phyloP scores from a whole-genome alignment of 208 protist species.

The Vickermania ingenoplastis region DNA sequence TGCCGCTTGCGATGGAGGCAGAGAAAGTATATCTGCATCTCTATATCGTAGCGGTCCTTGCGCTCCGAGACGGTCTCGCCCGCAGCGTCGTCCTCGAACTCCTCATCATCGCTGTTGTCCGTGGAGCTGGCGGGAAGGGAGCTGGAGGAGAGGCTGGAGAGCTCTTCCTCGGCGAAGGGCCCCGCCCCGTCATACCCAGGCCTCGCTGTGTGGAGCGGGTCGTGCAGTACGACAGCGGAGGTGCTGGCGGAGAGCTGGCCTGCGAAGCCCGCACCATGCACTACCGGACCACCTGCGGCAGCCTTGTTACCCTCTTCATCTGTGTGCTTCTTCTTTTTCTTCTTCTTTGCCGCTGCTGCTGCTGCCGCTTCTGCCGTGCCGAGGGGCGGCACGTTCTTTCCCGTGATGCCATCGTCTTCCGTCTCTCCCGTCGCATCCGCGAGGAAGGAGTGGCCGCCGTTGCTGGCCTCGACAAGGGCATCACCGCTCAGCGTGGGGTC shows the following conservation, averaged over 20 bases:
- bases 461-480: not conserved
- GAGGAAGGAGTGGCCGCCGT: not conserved
- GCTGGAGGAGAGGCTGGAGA: not conserved
- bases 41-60: constrained; percentile 44
- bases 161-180: not conserved
- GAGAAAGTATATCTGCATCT: constrained; percentile 38
- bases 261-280: not conserved
- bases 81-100: constrained; percentile 31
- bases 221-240: not conserved
- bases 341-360: constrained; percentile 6
- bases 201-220: not conserved
- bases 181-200: not conserved
- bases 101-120: constrained; percentile 8
- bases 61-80: constrained; percentile 49
- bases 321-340: constrained; percentile 7
- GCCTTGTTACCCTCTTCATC: not conserved
- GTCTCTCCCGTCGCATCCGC: not conserved
- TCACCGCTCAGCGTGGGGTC: not conserved
- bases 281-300: not conserved
- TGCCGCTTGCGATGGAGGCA: constrained; percentile 25
- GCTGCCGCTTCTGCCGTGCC: too few species aligned
- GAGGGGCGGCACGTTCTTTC: not conserved
- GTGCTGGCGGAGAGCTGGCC: not conserved
- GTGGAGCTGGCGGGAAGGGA: not conserved
- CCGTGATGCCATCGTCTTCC: not conserved